Base-by-base conservation (phyloP, 2,329 filamentous ascomycete genomes). In the Fusarium pseudoanthophilum region DNA sequence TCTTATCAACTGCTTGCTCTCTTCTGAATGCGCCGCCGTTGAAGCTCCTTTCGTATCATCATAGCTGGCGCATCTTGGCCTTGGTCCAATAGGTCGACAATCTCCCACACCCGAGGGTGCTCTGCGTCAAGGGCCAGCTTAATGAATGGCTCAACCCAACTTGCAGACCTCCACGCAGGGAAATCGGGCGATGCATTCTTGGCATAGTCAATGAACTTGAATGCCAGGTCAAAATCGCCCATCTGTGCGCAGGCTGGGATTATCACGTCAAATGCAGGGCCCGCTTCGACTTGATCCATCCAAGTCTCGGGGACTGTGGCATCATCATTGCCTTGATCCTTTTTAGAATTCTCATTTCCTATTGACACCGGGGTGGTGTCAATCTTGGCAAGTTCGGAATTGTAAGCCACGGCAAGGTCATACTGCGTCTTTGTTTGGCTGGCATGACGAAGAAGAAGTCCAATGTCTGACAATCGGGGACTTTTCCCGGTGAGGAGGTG, bases 201-300 rank as follows among this genome's bases (percentile, higher is more conserved):
- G 34, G 63, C 63, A 48, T 67, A 51, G 21, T 43, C 53, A 20
- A 79, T 77, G 51, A 81, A 79, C n/a, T 77, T 78, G 42, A 83
- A 80, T 4, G 81, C 82, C 20, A 83, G 52, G 51, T 82, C 79
- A 51, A 81, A 69, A 52, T 82, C 80, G 5, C 73, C 76, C 9
- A 60, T 63, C 34, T 79, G 62, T 7, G 78, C 74, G 49, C 80
- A 83, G 4, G 75, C 76, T 11, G 73, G 43, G 36, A 82, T 79
- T 34, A 83, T 76, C n/a, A 67, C 56, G 26, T 65, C 67, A 68
- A 78, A 80, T 10, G 75, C 71, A 11, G 64, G 40, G 18, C 62
- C 28, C n/a, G 67, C 63, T 52, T 67, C 57, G 37, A 45, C 67
- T 11, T 74, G 64, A 8, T 40, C 51, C 64, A 67, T 32, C 63